Conservation (phyloP, 306 rosid genomes). For the Gleditsia sinensis region DNA sequence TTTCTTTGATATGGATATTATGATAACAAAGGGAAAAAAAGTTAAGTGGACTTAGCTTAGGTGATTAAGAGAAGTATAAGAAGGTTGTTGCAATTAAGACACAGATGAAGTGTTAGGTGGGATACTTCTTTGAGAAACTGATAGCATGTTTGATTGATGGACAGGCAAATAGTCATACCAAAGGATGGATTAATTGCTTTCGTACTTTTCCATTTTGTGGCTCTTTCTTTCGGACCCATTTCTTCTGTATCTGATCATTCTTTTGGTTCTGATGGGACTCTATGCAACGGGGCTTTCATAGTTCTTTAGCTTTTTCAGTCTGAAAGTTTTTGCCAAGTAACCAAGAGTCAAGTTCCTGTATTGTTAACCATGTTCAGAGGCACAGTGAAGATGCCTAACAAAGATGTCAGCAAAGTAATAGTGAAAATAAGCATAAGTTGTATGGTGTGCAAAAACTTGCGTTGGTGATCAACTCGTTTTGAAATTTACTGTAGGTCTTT, state of each 20-base stretch:
- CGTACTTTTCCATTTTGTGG: not conserved
- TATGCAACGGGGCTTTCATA: not conserved
- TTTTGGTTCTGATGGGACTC: not conserved
- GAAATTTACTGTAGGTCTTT: no score
- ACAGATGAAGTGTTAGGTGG: not conserved
- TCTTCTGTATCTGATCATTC: not conserved
- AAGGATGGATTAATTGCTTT: not conserved
- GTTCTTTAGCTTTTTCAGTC: not conserved
- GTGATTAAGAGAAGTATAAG: slow-evolving; percentile 12
- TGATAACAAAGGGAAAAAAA: not conserved
- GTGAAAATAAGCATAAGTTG: not conserved
- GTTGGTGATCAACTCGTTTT: no score
- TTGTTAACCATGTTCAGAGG: no score
- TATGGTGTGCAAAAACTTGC: no score
- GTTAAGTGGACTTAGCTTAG: slow-evolving; percentile 12
- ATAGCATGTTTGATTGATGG: not conserved
- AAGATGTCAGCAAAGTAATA: not conserved
- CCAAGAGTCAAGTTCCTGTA: not conserved
- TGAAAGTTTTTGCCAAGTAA: not conserved
- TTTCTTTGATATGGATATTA: not conserved
- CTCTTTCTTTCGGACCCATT: not conserved
- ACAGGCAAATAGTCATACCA: not conserved
- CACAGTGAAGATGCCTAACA: no score
- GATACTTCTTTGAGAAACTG: not conserved
- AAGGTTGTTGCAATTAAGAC: not conserved